These are phyloP conservation scores for Triticum timopheevii DNA, from an alignment of 176 grass and related monocot species.

Conservation along the genomic window DNA sequence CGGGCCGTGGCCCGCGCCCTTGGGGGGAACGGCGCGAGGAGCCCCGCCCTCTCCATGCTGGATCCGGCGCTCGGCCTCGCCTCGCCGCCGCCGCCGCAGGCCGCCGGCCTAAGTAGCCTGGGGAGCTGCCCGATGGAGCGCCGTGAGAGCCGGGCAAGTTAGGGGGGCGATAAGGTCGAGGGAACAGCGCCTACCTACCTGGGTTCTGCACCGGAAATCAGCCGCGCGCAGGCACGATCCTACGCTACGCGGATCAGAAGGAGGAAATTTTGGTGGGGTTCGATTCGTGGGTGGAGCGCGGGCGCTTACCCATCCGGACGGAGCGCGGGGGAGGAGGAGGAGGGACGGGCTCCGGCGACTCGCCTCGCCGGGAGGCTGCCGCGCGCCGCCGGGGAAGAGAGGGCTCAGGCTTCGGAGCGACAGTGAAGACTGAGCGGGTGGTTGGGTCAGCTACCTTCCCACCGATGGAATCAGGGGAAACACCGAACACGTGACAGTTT, in stretches of 20 bases:
- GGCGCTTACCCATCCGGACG: conserved; percentile 29
- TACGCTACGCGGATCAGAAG: not conserved
- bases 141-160: not conserved
- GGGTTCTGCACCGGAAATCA: conserved; percentile 14
- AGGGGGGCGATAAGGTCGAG: not conserved
- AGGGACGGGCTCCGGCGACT: not conserved
- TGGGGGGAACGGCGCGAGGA: not conserved
- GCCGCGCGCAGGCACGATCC: conserved; percentile 20
- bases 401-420: not conserved
- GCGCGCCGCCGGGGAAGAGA: not conserved
- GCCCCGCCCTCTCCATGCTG: conserved; percentile 39
- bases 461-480: not conserved
- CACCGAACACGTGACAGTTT: not conserved
- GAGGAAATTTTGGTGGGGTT: not conserved
- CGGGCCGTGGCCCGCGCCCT: conserved; percentile 28
- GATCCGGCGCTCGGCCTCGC: not conserved
- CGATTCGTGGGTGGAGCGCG: not conserved
- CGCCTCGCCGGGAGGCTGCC: not conserved
- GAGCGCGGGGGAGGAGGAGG: too few relatives aligned
- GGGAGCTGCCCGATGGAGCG: conserved; percentile 6
- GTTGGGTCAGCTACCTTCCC: not conserved
- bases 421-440: not conserved
- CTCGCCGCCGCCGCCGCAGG: not conserved
- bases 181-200: not conserved
- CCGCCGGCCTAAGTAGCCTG: conserved; percentile 17